Evolutionary conservation across 345 rosid species (phyloP), one percentile per base, ranked within the genome.

Genomic region (Lepidium africanum): DNA sequence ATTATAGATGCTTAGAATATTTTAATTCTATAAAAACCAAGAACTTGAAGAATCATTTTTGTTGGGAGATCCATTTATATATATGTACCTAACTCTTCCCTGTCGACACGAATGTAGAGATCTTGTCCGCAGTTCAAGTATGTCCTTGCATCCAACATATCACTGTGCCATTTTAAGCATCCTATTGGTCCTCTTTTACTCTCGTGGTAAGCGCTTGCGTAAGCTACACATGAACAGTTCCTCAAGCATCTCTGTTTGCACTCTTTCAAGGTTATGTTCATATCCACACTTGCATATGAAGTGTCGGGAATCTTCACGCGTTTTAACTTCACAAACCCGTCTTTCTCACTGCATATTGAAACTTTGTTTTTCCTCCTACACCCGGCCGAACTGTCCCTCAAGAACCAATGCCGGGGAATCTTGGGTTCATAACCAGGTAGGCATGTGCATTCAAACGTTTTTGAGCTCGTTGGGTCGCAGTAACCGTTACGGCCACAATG

Each of bases 391-490:
- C 60, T 76, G 17, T 85, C 91, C 69, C 88, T 75, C 69, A 85
- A 61, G 69, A 25, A 65, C 97, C 92, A 82, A 33, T 74, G 82
- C 3, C 43, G 15, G 0, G 75, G 74, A 19, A 53, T 70, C 61
- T 66, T 81, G 21, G 97, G 96, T 55, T 80, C 81, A 27, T 79
- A 89, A 7, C 94, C 96, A 0, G 91, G 92, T 5, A 87, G 57
- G 72, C 97, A 91, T 0, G 36, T 65, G 71, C 96, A 87, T 57
- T 70, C 81, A 15, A 75, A 81, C 43, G 60, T 48, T 9, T 60
- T 77, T 0, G 68, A 27, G 5, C 36, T 47, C 6, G 59, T 40
- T 0, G 80, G 75, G 57, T 84, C 79, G 51, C 91, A 86, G 1
- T 73, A 67, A 62, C 83, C 67, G 40, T 83, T 81, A 0, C 63